A percentile compares a stretch with the other conserved stretches of the same genome.
phyloP scores from a whole-genome alignment of 805 yeast species.

The Candida palmyrensis region DNA sequence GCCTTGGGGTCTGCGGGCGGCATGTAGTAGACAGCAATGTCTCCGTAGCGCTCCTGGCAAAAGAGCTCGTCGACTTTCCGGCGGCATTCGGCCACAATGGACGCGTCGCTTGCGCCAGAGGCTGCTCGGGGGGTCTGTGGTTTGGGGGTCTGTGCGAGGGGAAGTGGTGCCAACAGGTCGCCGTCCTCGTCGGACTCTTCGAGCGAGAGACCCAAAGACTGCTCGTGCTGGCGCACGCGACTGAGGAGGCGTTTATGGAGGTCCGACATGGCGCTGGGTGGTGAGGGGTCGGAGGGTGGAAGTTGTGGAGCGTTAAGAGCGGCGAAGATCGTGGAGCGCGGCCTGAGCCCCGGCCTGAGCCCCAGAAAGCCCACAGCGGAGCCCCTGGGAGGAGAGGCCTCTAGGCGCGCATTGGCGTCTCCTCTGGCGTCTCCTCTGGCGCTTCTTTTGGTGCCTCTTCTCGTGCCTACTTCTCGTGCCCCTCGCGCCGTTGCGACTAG shows the following conservation, averaged over 20 bases:
- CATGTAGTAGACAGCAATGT: constrained; percentile 47
- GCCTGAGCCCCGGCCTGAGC: no score
- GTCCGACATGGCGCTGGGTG: constrained; percentile 18
- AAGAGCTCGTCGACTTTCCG: background rate
- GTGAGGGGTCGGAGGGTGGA: no score
- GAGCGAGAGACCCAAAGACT: constrained; percentile 15
- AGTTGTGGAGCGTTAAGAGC: no score
- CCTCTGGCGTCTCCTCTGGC: no score
- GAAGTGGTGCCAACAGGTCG: background rate
- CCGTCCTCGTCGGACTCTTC: constrained; percentile 13
- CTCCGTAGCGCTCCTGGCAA: constrained; percentile 2
- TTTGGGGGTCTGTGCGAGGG: background rate
- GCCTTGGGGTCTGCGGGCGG: constrained; percentile 39
- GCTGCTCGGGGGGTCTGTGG: background rate
- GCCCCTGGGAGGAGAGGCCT: no score
- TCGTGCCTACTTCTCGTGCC: no score
- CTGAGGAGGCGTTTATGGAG: constrained; percentile 22
- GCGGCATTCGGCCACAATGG: background rate
- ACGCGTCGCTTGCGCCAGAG: background rate
- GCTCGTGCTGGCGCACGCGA: constrained; percentile 18
- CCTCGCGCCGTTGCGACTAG: no score
- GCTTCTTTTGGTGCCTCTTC: no score
- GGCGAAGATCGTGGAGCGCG: no score
- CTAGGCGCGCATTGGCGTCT: no score
- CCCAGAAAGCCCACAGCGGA: no score